Percentiles rank a stretch among this genome's conserved stretches.
Evolutionary conservation across 1,284 basidiomycete species (phyloP).

Genomic region (Leccinum ponderosum): DNA sequence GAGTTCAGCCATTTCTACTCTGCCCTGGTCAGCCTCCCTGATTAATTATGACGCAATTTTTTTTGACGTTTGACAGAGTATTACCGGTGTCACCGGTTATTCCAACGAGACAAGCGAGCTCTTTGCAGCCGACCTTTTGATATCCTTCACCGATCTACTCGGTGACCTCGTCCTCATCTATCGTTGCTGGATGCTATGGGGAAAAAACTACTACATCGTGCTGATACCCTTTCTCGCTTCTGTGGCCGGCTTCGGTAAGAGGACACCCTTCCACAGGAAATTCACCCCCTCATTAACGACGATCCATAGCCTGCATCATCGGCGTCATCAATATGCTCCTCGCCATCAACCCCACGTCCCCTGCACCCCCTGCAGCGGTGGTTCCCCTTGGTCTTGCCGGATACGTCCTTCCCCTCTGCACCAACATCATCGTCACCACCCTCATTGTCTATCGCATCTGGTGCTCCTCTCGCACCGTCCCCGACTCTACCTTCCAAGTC

Average conservation of each 20-base stretch:
- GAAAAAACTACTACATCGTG: constrained; percentile 30
- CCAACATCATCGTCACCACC: constrained; percentile 39
- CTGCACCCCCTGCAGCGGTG: constrained; percentile 30
- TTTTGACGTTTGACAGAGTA: constrained; percentile 13
- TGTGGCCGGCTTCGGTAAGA: constrained; percentile 35
- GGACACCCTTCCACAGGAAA: not conserved
- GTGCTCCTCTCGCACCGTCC: constrained; percentile 21
- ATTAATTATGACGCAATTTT: not conserved
- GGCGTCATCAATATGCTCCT: constrained; percentile 25
- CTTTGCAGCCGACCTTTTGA: constrained; percentile 33
- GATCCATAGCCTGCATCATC: constrained; percentile 28
- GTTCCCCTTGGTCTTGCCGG: constrained; percentile 34
- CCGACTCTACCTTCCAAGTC: constrained; percentile 6
- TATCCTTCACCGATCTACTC: constrained; percentile 40
- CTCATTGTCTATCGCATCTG: constrained; percentile 43
- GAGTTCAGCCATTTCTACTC: constrained; percentile 41
- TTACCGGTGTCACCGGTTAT: constrained; percentile 25
- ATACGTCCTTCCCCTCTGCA: constrained; percentile 39
- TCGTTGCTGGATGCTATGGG: constrained; percentile 43
- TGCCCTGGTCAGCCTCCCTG: constrained; percentile 28
- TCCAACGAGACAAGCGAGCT: constrained; percentile 35
- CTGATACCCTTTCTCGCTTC: constrained; percentile 35
- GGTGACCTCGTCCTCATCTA: constrained; percentile 40
- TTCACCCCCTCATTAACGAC: not conserved
- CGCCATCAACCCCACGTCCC: constrained; percentile 23